A percentile compares a stretch with the other conserved stretches of the same genome.
Conservation (phyloP, 2,329 filamentous ascomycete genomes). For the Phaeophleospora eucalypticola region DNA sequence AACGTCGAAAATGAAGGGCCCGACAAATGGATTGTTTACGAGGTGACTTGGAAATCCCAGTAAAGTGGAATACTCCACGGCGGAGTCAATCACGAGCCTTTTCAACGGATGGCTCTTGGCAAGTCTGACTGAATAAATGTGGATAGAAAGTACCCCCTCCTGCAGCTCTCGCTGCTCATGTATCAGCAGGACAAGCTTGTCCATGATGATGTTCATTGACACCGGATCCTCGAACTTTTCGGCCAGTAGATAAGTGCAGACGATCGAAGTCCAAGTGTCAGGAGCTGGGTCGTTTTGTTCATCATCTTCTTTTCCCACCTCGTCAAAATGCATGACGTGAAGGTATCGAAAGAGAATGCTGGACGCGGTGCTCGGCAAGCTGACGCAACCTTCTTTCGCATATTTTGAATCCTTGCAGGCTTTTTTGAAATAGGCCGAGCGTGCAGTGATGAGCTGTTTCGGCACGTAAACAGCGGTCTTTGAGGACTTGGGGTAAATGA, state of each 20-base stretch:
- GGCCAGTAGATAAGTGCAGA: not conserved
- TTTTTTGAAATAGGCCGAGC: not conserved
- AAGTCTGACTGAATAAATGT: too few species aligned
- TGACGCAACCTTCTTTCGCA: not conserved
- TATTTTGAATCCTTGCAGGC: not conserved
- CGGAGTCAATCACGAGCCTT: too few species aligned
- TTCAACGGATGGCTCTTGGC: too few species aligned
- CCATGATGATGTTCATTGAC: conserved; percentile 1
- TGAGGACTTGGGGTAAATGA: not conserved
- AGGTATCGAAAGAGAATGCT: not conserved
- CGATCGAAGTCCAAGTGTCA: not conserved
- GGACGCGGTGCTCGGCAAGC: not conserved
- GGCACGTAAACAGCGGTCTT: not conserved
- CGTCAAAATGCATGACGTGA: not conserved
- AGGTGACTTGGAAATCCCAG: too few species aligned
- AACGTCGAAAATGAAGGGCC: too few species aligned
- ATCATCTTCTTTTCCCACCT: not conserved
- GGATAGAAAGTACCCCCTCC: too few species aligned
- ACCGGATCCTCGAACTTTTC: not conserved
- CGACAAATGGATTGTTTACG: too few species aligned
- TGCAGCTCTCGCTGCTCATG: too few species aligned
- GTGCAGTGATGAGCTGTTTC: not conserved
- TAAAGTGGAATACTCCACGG: too few species aligned
- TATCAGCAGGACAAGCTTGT: not conserved
- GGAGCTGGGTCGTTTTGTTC: not conserved